These are phyloP conservation scores for Calamus simplicifolius DNA, from an alignment of 176 grass and related monocot genomes.

Conservation along the genomic window DNA sequence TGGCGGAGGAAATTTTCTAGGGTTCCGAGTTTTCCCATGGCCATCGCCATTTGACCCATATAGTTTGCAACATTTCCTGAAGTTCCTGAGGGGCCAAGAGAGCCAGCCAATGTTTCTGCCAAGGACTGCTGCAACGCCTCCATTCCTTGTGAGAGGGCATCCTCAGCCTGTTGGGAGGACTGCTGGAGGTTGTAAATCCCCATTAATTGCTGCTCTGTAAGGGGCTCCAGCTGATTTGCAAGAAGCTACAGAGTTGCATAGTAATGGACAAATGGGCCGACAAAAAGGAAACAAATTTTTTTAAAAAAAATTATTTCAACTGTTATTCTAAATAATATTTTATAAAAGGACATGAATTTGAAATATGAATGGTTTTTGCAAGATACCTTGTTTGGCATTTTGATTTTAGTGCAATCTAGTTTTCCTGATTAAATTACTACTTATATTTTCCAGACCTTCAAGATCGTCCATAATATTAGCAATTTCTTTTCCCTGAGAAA, in stretches of 20 bases:
- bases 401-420: not conserved
- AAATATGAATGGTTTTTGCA: not conserved
- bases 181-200: conserved; percentile 75
- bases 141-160: conserved; percentile 96
- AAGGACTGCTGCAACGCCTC: conserved; percentile 90
- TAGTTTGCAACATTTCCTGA: conserved; percentile 91
- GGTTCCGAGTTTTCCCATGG: conserved; percentile 97
- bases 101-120: conserved; percentile 83
- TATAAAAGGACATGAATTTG: not conserved
- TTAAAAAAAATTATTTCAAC: not conserved
- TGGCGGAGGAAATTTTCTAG: conserved; percentile 92
- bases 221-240: conserved; percentile 76
- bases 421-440: too few relatives aligned
- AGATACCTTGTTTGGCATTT: not conserved
- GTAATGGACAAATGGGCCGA: not conserved
- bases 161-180: conserved; percentile 92
- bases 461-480: too few relatives aligned
- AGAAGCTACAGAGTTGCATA: conserved; percentile 36
- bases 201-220: conserved; percentile 78
- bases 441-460: too few relatives aligned
- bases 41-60: conserved; percentile 99
- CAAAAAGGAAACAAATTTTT: not conserved
- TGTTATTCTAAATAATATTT: not conserved
- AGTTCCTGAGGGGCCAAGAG: conserved; percentile 65
- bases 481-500: too few relatives aligned